These are phyloP conservation scores for Filobasidium wieringae DNA, from an alignment of 768 basidiomycete genomes.

Conservation along the genomic window DNA sequence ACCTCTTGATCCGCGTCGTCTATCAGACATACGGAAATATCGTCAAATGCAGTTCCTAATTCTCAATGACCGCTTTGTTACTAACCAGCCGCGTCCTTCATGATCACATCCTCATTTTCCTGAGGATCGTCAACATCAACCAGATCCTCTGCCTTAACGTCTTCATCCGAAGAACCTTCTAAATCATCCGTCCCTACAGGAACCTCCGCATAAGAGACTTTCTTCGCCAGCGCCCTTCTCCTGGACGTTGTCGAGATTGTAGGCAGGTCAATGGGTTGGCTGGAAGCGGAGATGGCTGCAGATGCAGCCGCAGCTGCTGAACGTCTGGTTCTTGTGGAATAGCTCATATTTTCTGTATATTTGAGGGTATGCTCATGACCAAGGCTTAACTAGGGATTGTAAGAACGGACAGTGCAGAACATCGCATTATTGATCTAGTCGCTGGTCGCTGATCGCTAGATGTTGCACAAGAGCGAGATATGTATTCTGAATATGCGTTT, in stretches of 20 bases:
- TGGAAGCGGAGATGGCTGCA: conserved; percentile 1
- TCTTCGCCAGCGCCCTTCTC: not conserved
- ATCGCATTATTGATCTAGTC: too few relatives aligned
- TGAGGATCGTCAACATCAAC: not conserved
- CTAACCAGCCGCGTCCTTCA: not conserved
- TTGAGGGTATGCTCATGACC: too few relatives aligned
- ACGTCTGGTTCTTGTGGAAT: not conserved
- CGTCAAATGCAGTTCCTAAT: not conserved
- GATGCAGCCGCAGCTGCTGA: conserved; percentile 4
- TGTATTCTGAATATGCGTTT: too few relatives aligned
- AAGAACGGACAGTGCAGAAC: too few relatives aligned
- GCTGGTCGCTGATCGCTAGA: too few relatives aligned
- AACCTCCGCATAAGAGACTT: conserved; percentile 7
- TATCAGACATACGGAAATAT: not conserved
- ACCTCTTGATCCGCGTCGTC: not conserved
- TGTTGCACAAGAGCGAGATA: too few relatives aligned
- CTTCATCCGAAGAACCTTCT: not conserved
- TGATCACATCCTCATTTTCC: not conserved
- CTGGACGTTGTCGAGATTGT: not conserved
- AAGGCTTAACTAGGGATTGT: too few relatives aligned
- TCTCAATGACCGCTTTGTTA: not conserved
- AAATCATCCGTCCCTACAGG: conserved; percentile 5
- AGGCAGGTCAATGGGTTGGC: not conserved
- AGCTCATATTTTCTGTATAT: not conserved
- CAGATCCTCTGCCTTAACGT: not conserved